Base-by-base conservation (phyloP, 352 stramenopile genomes). In the Phytophthora gonapodyides region DNA sequence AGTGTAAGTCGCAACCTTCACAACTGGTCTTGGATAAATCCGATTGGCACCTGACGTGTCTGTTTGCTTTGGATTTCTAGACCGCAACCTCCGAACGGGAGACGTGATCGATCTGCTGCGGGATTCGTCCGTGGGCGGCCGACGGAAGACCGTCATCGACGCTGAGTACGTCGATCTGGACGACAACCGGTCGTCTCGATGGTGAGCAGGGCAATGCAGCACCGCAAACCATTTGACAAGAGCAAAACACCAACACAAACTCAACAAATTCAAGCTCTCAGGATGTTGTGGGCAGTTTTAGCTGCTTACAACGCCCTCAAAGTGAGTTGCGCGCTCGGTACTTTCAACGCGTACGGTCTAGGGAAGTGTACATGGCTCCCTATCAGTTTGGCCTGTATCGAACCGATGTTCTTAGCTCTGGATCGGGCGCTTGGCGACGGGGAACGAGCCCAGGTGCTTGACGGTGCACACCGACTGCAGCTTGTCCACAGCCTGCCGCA, bases 361-460 rank as follows among this genome's bases (percentile, higher is more conserved):
- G 52, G 49, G 33, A 64, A 50, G 30, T 71, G 47, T 63, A 67
- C 41, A 63, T 49, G n/a, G 33, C 34, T 52, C 33, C 17, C 37
- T 59, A n/a, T 56, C 24, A 49, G 33, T 36, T 57, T 27, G 24
- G 24, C 24, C 24, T 27, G 24, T 27, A 31, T 31, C 27, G 27
- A 31, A 8, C 5, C 27, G 27, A 31, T 31, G 27, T 8, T 8
- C 5, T 60, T 73, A 88, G 50, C 73, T 84, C 51, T 75, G 67
- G 11, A 76, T 67, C 27, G 73, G 64, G 9, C 64, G 75, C 68
- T 81, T 83, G 2, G 80, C 79, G 42, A 82, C 76, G n/a, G 86
- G 78, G 62, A 87, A 95, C 41, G 86, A 95, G 19, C 86, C 86
- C 34, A 93, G 72, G 61, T 92, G 82, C 59, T 91, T 85, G 40